Conservation (phyloP, 768 basidiomycete genomes). For the Grammothele lineata region DNA sequence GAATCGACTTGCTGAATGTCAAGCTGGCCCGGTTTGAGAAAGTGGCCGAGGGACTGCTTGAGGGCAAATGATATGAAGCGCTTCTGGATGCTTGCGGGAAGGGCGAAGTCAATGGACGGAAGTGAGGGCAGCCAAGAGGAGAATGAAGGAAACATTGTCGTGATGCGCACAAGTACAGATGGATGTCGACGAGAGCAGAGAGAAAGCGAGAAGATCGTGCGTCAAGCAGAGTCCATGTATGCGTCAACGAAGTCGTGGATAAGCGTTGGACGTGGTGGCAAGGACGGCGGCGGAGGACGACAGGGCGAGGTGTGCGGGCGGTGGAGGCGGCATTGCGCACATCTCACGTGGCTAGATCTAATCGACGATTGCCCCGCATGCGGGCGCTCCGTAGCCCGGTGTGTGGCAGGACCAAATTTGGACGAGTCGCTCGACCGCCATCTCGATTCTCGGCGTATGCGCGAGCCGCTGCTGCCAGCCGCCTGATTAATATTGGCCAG, state of each 20-base stretch:
- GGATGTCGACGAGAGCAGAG: background rate
- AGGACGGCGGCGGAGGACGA: slow-evolving; percentile 6
- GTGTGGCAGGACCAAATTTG: no score
- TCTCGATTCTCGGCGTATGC: no score
- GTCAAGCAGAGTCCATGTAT: background rate
- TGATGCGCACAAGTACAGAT: background rate
- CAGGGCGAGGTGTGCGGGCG: slow-evolving; percentile 3
- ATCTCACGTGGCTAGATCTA: slow-evolving; percentile 8
- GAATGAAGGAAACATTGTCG: slow-evolving; percentile 27
- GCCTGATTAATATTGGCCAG: no score
- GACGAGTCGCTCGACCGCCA: no score
- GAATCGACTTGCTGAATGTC: slow-evolving; percentile 86
- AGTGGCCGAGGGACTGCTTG: slow-evolving; percentile 76
- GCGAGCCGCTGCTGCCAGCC: no score
- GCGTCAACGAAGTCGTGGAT: background rate
- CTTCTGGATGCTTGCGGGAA: slow-evolving; percentile 74
- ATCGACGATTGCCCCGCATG: no score
- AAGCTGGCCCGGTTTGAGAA: slow-evolving; percentile 86
- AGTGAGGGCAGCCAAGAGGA: slow-evolving; percentile 51
- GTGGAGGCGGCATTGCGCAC: no score
- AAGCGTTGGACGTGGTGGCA: background rate
- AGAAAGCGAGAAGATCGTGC: background rate
- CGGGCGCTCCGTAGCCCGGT: no score
- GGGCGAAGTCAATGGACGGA: slow-evolving; percentile 58
- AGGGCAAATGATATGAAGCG: slow-evolving; percentile 89